phyloP scores from a whole-genome alignment of 2,329 filamentous ascomycete genomes.

The Sporothrix protearum region DNA sequence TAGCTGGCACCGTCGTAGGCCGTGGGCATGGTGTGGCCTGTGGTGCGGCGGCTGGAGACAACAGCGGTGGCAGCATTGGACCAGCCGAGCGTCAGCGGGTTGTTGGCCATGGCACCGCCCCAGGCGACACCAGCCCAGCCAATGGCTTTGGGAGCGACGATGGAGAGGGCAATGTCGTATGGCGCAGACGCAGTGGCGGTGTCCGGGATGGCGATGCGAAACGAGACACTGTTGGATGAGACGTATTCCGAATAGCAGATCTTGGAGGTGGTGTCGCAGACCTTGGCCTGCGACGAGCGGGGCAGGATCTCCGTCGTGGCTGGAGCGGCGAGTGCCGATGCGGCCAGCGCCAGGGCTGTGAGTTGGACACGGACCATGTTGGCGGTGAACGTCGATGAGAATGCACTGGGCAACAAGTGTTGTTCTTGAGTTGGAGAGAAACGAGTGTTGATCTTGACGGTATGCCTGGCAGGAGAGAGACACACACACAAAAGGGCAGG shows the following conservation, averaged over 20 bases:
- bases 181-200: slow-evolving; percentile 32
- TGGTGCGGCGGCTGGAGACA: slow-evolving; percentile 40
- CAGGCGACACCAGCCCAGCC: slow-evolving; percentile 43
- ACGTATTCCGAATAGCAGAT: slow-evolving; percentile 35
- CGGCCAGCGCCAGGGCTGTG: slow-evolving; percentile 27
- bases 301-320: slow-evolving; percentile 22
- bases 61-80: slow-evolving; percentile 37
- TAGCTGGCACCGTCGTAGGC: slow-evolving; percentile 37
- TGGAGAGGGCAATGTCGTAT: slow-evolving; percentile 40
- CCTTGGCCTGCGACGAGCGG: slow-evolving; percentile 29
- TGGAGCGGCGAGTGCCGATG: slow-evolving; percentile 21
- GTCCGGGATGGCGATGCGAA: slow-evolving; percentile 35
- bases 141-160: slow-evolving; percentile 39
- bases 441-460: not conserved
- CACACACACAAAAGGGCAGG: not conserved
- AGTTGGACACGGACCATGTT: slow-evolving; percentile 32
- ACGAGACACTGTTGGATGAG: slow-evolving; percentile 31
- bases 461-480: not conserved
- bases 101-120: slow-evolving; percentile 43
- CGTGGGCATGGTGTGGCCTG: slow-evolving; percentile 36
- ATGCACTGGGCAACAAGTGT: not conserved
- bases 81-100: slow-evolving; percentile 42
- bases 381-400: not conserved
- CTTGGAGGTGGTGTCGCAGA: slow-evolving; percentile 32
- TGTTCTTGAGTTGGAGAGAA: not conserved